Evolutionary conservation across 164 flowering plant genomes (phyloP).

Genomic region (Chloranthus sessilifolius): DNA sequence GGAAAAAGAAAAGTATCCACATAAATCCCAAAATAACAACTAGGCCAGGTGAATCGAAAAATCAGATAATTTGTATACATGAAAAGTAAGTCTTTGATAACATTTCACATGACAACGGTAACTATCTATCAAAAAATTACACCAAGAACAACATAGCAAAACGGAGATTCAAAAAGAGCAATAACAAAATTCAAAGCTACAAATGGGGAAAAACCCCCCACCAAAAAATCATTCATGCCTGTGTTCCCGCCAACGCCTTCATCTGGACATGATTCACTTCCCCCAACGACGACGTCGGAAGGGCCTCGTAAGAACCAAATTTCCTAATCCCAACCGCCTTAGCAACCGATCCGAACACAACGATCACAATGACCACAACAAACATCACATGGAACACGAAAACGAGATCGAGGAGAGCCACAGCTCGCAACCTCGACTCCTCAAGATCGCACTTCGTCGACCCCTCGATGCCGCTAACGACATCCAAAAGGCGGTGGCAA

Average conservation of each 20-base stretch:
- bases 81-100: no score
- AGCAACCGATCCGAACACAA: constrained; percentile 43
- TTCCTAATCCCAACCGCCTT: constrained; percentile 50
- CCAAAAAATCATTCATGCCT: constrained; percentile 19
- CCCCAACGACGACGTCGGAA: constrained; percentile 36
- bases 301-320: constrained; percentile 69
- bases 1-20: no score
- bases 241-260: constrained; percentile 27
- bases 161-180: no score
- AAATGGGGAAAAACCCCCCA: no score
- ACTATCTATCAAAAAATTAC: no score
- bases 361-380: constrained; percentile 50
- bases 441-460: constrained; percentile 90
- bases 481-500: constrained; percentile 78
- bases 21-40: no score
- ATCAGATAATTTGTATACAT: no score
- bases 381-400: constrained; percentile 54
- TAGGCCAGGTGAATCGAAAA: no score
- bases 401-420: constrained; percentile 71
- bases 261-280: constrained; percentile 54
- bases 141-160: no score
- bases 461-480: constrained; percentile 77
- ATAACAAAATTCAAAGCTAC: no score
- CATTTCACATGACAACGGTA: no score
- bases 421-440: constrained; percentile 71